Conservation (phyloP, 2,329 filamentous ascomycete species). For the Furcasterigmium sp. region DNA sequence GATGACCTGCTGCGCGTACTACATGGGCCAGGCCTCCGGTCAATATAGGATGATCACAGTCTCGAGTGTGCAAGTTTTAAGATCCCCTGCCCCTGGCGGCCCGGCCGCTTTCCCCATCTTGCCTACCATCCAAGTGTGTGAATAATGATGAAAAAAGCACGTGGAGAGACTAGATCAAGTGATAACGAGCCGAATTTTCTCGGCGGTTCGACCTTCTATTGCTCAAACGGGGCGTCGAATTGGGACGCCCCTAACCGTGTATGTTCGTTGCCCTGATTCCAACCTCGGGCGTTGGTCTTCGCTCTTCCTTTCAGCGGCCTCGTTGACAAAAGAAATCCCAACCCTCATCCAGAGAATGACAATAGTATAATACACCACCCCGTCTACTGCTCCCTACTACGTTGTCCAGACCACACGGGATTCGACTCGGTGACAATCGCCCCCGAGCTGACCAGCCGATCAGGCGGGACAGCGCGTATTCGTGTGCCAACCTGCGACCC, state of each 20-base stretch:
- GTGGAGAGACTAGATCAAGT: too few relatives aligned
- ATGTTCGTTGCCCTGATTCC: conserved; percentile 12
- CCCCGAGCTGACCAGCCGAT: too few relatives aligned
- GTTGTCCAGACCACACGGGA: neutral
- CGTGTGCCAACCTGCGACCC: neutral
- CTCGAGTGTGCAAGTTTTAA: neutral
- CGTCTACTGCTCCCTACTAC: neutral
- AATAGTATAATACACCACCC: neutral
- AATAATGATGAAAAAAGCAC: too few relatives aligned
- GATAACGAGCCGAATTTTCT: neutral
- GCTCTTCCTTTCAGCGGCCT: neutral
- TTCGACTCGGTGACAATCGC: too few relatives aligned
- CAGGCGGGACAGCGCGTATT: too few relatives aligned
- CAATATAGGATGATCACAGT: neutral
- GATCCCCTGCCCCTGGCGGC: neutral
- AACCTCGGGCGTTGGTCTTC: neutral
- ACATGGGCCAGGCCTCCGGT: too few relatives aligned
- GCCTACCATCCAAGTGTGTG: too few relatives aligned
- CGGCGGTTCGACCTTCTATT: conserved; percentile 11
- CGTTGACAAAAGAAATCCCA: conserved; percentile 9
- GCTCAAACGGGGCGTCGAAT: conserved; percentile 4
- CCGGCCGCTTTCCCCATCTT: too few relatives aligned
- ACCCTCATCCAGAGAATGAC: neutral
- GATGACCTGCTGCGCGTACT: too few relatives aligned
- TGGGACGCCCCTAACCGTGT: conserved; percentile 9